A percentile compares a stretch with the other conserved stretches of the same genome.
phyloP scores from a whole-genome alignment of 148 eudicot species.

The Silene latifolia region DNA sequence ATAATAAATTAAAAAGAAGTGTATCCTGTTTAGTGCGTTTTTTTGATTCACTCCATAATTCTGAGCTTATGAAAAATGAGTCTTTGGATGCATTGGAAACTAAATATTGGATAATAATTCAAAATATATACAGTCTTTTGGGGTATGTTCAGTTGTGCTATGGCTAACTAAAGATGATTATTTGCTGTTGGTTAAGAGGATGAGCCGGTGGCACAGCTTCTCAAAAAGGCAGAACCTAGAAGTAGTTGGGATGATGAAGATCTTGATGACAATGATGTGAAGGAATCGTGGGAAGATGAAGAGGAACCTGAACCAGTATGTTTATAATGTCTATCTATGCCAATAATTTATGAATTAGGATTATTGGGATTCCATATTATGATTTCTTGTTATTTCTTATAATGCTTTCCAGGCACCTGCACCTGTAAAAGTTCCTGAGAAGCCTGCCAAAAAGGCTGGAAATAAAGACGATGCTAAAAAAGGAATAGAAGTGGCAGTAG shows the following conservation, averaged over 20 bases:
- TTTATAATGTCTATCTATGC: not conserved
- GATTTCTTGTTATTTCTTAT: not conserved
- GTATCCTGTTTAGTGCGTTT: not conserved
- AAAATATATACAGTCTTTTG: not conserved
- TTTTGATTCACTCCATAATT: not conserved
- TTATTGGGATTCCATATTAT: not conserved
- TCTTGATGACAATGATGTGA: slow-evolving; percentile 71
- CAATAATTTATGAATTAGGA: not conserved
- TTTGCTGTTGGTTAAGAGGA: slow-evolving; percentile 47
- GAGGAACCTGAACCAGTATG: slow-evolving; percentile 82
- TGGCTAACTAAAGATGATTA: not conserved
- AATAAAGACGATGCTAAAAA: slow-evolving; percentile 31
- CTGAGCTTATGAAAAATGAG: not conserved
- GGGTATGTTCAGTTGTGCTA: not conserved
- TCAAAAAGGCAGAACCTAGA: slow-evolving; percentile 50
- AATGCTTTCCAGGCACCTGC: slow-evolving; percentile 34
- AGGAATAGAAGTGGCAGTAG: slow-evolving; percentile 32
- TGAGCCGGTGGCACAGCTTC: slow-evolving; percentile 41
- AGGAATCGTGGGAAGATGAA: slow-evolving; percentile 97
- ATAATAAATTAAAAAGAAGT: too few species aligned
- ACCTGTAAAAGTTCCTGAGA: slow-evolving; percentile 34
- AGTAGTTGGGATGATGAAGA: slow-evolving; percentile 92
- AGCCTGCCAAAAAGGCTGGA: slow-evolving; percentile 36
- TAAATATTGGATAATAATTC: not conserved
- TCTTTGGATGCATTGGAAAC: too few species aligned